Conservation (phyloP, 257 asterid species). For the Jacaranda copaia region DNA sequence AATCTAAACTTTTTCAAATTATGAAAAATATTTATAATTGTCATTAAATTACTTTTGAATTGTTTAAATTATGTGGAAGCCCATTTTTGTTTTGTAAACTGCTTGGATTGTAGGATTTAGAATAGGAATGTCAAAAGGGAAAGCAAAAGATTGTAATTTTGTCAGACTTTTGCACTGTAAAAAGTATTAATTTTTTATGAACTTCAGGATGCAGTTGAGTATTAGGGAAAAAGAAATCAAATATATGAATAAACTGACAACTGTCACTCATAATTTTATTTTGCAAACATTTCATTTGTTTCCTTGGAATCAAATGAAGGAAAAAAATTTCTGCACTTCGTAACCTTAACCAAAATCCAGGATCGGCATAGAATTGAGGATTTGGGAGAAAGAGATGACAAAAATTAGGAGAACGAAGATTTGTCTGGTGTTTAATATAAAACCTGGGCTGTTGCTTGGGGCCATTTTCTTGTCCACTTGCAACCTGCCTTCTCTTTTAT, state of each 20-base stretch:
- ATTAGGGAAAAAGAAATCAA: background rate
- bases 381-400: slow-evolving; percentile 24
- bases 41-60: slow-evolving; percentile 1
- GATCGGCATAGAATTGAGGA: background rate
- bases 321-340: background rate
- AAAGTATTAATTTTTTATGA: background rate
- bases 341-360: background rate
- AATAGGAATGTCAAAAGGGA: background rate
- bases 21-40: background rate
- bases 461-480: background rate
- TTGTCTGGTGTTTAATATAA: slow-evolving; percentile 15
- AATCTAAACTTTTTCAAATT: slow-evolving; percentile 1
- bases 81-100: background rate
- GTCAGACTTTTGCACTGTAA: background rate
- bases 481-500: slow-evolving; percentile 21
- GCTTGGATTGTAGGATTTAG: background rate
- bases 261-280: background rate
- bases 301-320: slow-evolving; percentile 18
- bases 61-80: background rate
- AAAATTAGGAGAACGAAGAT: slow-evolving; percentile 21
- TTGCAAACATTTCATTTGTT: background rate
- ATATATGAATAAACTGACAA: background rate
- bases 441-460: slow-evolving; percentile 10
- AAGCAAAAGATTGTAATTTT: background rate
- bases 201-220: background rate